Percentiles rank a stretch among this genome's conserved stretches.
Evolutionary conservation across 148 eudicot species (phyloP).

Genomic region (Rhododendron griersonianum): DNA sequence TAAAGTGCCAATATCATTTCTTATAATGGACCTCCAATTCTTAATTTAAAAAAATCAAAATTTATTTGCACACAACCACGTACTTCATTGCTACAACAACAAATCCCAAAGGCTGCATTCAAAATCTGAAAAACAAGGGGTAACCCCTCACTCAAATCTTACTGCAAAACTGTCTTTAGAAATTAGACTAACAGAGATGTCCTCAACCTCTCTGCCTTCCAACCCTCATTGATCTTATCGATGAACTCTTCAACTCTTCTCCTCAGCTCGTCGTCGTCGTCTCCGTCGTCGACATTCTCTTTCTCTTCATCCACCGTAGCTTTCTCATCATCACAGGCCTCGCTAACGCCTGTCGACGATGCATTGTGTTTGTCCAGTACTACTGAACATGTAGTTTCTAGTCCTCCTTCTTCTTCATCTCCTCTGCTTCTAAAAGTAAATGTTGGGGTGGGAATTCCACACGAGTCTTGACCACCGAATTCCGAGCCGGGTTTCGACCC

Average conservation of each 20-base stretch:
- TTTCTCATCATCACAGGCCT: neutral
- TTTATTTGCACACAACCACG: neutral
- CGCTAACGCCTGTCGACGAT: neutral
- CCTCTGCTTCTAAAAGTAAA: neutral
- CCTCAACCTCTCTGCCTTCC: slow-evolving; percentile 60
- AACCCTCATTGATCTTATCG: slow-evolving; percentile 44
- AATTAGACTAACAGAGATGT: neutral
- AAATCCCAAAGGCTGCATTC: neutral
- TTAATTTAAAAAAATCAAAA: neutral
- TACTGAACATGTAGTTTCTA: neutral
- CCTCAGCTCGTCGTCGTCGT: slow-evolving; percentile 36
- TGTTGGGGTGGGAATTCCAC: neutral
- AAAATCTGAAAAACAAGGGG: neutral
- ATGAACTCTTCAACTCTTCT: slow-evolving; percentile 67
- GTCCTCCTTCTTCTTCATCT: neutral
- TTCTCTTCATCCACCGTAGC: neutral
- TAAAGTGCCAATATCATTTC: neutral
- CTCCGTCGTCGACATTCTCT: neutral
- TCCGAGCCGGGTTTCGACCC: slow-evolving; percentile 15
- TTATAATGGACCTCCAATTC: neutral
- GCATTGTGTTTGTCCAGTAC: neutral
- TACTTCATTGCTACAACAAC: neutral
- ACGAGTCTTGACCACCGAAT: neutral
- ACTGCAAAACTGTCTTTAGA: neutral
- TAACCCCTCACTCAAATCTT: neutral